phyloP scores from a whole-genome alignment of 306 rosid genomes.

The Cotoneaster glaucophyllus region DNA sequence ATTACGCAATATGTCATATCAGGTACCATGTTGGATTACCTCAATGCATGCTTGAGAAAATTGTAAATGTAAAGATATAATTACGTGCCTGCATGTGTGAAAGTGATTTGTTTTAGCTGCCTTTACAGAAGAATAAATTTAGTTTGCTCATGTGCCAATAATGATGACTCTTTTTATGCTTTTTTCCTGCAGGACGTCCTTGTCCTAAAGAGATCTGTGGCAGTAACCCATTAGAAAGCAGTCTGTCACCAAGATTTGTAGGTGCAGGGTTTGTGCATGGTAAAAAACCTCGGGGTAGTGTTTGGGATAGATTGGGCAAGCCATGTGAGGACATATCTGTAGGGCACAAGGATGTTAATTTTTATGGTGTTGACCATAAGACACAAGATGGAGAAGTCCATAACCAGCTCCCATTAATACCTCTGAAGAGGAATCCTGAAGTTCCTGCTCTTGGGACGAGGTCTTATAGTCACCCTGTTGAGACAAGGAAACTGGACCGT shows the following conservation, averaged over 20 bases:
- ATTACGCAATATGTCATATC: not conserved
- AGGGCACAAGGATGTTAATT: not conserved
- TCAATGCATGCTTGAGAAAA: not conserved
- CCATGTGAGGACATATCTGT: constrained; percentile 13
- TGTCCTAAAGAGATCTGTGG: not conserved
- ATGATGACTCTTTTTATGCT: not conserved
- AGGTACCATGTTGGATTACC: not conserved
- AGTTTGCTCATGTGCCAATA: not conserved
- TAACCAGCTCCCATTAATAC: not conserved
- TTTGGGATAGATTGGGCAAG: constrained; percentile 28
- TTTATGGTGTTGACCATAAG: not conserved
- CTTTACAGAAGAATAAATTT: not conserved
- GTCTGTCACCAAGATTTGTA: not conserved
- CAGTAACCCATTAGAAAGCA: not conserved
- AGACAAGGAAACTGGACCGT: not conserved
- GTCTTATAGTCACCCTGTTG: not conserved
- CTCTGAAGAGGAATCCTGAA: not conserved
- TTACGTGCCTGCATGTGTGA: not conserved
- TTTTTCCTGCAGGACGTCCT: constrained; percentile 4
- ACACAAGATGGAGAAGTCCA: not conserved
- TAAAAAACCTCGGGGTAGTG: constrained; percentile 12
- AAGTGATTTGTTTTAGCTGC: not conserved
- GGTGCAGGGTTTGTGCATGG: not conserved
- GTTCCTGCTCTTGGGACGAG: not conserved
- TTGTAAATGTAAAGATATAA: not conserved